A percentile compares a stretch with the other conserved stretches of the same genome.
These are phyloP conservation scores for Rhodotorula sp. DNA, from an alignment of 1,284 basidiomycete genomes.

Conservation along the genomic window DNA sequence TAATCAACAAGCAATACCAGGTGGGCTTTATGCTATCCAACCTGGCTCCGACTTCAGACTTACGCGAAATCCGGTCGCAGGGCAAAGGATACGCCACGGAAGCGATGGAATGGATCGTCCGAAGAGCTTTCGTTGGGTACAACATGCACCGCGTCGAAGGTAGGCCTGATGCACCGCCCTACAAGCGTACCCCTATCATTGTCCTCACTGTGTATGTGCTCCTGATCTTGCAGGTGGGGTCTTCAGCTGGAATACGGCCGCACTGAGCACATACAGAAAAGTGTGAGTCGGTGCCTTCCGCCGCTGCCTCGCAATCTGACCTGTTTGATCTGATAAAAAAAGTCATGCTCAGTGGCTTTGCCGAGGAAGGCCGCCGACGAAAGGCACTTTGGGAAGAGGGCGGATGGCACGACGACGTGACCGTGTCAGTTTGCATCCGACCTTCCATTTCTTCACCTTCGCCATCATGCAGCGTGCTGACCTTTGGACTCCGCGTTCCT, in stretches of 20 bases:
- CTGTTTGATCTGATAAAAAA: not conserved
- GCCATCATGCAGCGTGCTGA: not conserved
- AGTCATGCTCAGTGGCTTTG: slow-evolving; percentile 1
- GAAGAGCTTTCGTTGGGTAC: slow-evolving; percentile 6
- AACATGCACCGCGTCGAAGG: not conserved
- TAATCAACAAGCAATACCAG: not conserved
- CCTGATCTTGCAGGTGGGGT: not conserved
- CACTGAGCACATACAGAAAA: not conserved
- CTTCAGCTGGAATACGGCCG: not conserved
- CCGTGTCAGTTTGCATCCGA: not conserved
- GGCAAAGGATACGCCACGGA: slow-evolving; percentile 10
- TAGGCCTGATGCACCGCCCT: too few relatives aligned
- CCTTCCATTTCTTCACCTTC: too few relatives aligned
- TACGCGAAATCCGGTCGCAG: not conserved
- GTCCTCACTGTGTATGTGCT: not conserved
- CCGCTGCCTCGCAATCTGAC: not conserved
- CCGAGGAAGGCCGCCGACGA: slow-evolving; percentile 1
- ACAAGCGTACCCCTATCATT: not conserved
- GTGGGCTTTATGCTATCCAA: not conserved
- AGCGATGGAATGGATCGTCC: slow-evolving; percentile 17
- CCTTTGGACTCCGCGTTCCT: not conserved
- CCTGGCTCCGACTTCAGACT: too few relatives aligned
- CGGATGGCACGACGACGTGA: slow-evolving; percentile 7
- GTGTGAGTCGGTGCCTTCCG: not conserved
- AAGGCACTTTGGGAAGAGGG: slow-evolving; percentile 11